Percentiles rank a stretch among this genome's conserved stretches.
These are phyloP conservation scores for Alternaria infectoria DNA, from an alignment of 2,329 filamentous ascomycete species.

Conservation along the genomic window DNA sequence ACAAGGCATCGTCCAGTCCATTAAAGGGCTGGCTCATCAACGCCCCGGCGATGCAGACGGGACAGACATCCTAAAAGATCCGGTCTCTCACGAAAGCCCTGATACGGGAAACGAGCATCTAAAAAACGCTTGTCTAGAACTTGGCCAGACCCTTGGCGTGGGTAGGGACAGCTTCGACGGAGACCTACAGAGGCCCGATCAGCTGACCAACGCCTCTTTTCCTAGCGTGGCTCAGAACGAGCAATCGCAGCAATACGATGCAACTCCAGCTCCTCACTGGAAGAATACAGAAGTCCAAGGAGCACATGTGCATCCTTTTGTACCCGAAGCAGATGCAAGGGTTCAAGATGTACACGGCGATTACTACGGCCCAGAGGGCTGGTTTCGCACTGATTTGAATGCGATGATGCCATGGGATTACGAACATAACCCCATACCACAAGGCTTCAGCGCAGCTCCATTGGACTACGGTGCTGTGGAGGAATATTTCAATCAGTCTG, in stretches of 20 bases:
- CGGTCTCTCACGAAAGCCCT: accelerated
- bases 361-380: neutral
- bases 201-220: neutral
- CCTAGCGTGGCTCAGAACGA: neutral
- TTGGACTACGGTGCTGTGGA: too few species aligned
- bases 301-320: neutral
- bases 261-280: neutral
- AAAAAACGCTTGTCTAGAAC: too few species aligned
- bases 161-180: neutral
- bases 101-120: neutral
- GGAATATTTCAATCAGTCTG: neutral
- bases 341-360: neutral
- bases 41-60: neutral
- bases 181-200: neutral
- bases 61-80: neutral
- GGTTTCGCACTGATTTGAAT: neutral
- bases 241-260: neutral
- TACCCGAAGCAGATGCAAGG: neutral
- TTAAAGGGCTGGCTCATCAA: neutral
- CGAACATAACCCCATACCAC: neutral
- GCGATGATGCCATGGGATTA: neutral
- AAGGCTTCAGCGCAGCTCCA: neutral
- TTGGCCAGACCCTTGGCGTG: neutral
- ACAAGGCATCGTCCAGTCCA: neutral
- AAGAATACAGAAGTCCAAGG: neutral